phyloP scores from a whole-genome alignment of 331 rosid species.

The Malus hybrid region DNA sequence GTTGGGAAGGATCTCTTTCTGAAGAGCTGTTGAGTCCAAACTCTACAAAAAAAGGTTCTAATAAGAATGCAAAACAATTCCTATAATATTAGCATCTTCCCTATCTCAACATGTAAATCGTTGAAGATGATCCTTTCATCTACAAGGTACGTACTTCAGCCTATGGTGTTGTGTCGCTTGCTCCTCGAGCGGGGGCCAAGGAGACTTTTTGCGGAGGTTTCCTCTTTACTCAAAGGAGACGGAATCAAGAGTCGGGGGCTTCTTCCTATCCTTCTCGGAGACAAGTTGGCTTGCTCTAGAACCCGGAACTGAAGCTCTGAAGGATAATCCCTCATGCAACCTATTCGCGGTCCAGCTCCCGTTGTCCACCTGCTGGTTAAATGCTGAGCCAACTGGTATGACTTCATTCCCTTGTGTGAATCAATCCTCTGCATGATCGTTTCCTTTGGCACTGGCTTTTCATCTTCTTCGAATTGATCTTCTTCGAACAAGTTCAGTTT shows the following conservation, averaged over 20 bases:
- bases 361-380: slow-evolving; percentile 67
- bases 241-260: not conserved
- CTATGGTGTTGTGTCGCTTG: not conserved
- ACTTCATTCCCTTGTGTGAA: slow-evolving; percentile 62
- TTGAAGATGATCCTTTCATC: not conserved
- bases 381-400: slow-evolving; percentile 66
- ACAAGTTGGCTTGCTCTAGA: slow-evolving; percentile 59
- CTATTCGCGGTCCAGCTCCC: slow-evolving; percentile 84
- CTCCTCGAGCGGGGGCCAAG: not conserved
- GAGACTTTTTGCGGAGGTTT: not conserved
- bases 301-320: slow-evolving; percentile 56
- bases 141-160: not conserved
- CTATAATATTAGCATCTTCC: not conserved
- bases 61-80: not conserved
- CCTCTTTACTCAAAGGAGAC: slow-evolving; percentile 13
- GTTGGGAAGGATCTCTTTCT: not conserved
- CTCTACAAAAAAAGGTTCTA: not conserved
- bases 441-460: slow-evolving; percentile 51
- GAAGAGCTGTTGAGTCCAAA: not conserved
- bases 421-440: slow-evolving; percentile 50
- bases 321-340: slow-evolving; percentile 93
- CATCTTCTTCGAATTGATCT: slow-evolving; percentile 26
- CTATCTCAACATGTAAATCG: not conserved
- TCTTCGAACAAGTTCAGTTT: slow-evolving; percentile 57
- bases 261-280: slow-evolving; percentile 40